These are phyloP conservation scores for Yamadazyma dushanensis DNA, from an alignment of 1,139 yeast genomes.

Conservation along the genomic window DNA sequence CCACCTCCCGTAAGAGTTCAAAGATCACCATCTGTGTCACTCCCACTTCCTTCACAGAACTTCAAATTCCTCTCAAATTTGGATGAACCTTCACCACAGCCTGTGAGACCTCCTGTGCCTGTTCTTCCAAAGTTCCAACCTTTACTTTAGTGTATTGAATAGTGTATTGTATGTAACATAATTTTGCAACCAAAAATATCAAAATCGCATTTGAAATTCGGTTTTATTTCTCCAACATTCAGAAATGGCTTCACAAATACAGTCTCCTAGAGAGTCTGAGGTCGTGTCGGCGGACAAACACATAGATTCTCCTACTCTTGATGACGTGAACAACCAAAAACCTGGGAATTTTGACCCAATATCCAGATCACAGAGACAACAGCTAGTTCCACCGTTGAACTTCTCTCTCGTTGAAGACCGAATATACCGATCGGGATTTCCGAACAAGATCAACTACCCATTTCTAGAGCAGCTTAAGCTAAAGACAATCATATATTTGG, in stretches of 20 bases:
- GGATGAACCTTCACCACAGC: conserved; percentile 25
- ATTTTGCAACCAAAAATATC: too few species aligned
- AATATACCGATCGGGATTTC: conserved; percentile 90
- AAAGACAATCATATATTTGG: conserved; percentile 80
- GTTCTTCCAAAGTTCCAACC: conserved; percentile 41
- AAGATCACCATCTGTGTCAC: conserved; percentile 11
- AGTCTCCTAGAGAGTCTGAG: too few species aligned
- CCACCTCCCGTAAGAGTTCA: conserved; percentile 30
- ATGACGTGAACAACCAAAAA: background rate
- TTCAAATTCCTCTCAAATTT: conserved; percentile 26
- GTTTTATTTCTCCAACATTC: too few species aligned
- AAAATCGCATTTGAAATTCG: too few species aligned
- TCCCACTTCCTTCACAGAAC: conserved; percentile 10
- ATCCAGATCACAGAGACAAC: conserved; percentile 12
- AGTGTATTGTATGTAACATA: conserved; percentile 2
- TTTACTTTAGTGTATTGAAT: conserved; percentile 25
- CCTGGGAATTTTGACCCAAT: too few species aligned
- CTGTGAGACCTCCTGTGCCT: conserved; percentile 27
- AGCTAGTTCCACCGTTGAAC: conserved; percentile 82
- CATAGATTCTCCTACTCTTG: too few species aligned
- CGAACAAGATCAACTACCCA: conserved; percentile 80
- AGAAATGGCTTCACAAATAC: too few species aligned
- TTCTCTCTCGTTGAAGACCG: conserved; percentile 86
- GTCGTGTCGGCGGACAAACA: too few species aligned
- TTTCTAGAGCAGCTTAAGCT: conserved; percentile 70